These are phyloP conservation scores for Colletotrichum horii DNA, from an alignment of 2,329 filamentous ascomycete species.

Conservation along the genomic window DNA sequence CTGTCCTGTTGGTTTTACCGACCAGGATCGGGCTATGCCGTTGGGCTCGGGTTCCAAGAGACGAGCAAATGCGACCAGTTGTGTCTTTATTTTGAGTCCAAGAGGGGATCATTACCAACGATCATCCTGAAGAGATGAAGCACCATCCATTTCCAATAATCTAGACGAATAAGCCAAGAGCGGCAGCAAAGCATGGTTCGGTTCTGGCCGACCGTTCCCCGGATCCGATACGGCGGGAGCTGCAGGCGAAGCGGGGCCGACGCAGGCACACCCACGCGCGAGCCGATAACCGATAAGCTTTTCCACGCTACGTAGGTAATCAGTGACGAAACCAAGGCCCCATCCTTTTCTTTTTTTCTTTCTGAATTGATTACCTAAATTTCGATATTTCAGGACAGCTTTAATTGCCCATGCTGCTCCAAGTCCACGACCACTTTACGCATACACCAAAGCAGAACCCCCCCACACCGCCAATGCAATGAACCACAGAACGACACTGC, in stretches of 20 bases:
- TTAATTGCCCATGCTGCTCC: not conserved
- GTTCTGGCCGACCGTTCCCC: not conserved
- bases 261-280: not conserved
- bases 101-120: not conserved
- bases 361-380: not conserved
- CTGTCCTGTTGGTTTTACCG: not conserved
- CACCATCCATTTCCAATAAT: not conserved
- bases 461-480: conserved; percentile 17
- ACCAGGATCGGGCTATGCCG: not conserved
- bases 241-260: not conserved
- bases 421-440: not conserved
- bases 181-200: conserved; percentile 15
- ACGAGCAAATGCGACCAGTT: not conserved
- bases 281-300: conserved; percentile 4
- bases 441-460: not conserved
- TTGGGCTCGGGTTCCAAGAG: not conserved
- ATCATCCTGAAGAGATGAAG: not conserved
- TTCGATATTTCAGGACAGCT: not conserved
- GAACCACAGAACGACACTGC: conserved; percentile 19
- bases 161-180: not conserved
- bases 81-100: not conserved
- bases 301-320: conserved; percentile 3
- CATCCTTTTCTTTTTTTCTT: not conserved
- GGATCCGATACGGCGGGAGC: not conserved
- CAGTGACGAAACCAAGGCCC: conserved; percentile 16